A percentile compares a stretch with the other conserved stretches of the same genome.
These are phyloP conservation scores for Scheffersomyces lignosus DNA, from an alignment of 805 yeast genomes.

Conservation along the genomic window DNA sequence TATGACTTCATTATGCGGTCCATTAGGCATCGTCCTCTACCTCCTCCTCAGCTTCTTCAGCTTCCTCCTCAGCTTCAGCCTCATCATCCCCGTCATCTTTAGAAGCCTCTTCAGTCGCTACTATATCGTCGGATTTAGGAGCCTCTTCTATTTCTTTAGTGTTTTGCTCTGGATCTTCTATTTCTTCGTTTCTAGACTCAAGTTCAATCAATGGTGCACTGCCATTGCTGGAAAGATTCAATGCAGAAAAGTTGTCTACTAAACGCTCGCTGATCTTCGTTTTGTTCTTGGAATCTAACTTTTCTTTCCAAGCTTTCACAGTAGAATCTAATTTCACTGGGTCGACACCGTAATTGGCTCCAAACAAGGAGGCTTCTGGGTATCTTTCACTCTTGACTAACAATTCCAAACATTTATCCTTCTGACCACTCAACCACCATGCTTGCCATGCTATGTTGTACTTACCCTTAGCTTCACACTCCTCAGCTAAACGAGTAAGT, in stretches of 20 bases:
- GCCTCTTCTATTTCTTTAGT: conserved; percentile 4
- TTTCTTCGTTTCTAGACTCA: conserved; percentile 8
- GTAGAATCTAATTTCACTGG: conserved; percentile 43
- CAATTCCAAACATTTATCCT: conserved; percentile 60
- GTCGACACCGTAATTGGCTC: conserved; percentile 60
- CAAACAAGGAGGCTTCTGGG: conserved; percentile 84
- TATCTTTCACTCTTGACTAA: conserved; percentile 66
- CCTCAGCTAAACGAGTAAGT: conserved; percentile 60
- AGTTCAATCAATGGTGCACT: conserved; percentile 14
- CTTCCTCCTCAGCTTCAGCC: conserved; percentile 21
- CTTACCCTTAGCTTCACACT: conserved; percentile 72
- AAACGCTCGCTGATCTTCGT: conserved; percentile 62
- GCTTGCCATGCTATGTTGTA: conserved; percentile 91
- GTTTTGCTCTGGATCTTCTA: conserved; percentile 2
- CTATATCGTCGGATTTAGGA: conserved; percentile 41
- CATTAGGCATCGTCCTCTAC: no score
- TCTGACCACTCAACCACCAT: conserved; percentile 82
- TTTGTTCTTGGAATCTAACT: conserved; percentile 53
- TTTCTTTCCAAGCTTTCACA: conserved; percentile 67
- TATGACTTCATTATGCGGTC: conserved; percentile 1
- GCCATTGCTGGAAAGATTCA: conserved; percentile 16
- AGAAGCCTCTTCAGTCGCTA: conserved; percentile 9
- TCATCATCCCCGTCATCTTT: conserved; percentile 15
- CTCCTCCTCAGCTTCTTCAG: no score
- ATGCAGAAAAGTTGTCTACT: conserved; percentile 34